These are phyloP conservation scores for Geotrichum reessii DNA, from an alignment of 1,139 yeast genomes.

Conservation along the genomic window DNA sequence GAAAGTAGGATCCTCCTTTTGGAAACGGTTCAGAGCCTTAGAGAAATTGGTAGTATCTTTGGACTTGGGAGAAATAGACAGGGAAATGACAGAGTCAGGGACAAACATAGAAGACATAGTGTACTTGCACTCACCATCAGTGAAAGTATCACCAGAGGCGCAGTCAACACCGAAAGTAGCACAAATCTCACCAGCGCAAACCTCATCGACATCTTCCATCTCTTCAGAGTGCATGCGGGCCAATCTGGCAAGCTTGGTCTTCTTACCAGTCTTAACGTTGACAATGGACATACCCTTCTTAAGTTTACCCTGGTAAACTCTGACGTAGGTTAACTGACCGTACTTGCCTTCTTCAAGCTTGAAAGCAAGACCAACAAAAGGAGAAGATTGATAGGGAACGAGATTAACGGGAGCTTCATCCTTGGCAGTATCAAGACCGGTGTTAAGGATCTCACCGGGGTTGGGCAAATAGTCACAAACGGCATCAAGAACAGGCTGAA, in stretches of 20 bases:
- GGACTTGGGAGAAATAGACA: conserved; percentile 81
- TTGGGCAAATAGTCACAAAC: conserved; percentile 94
- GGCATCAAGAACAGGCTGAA: conserved; percentile 92
- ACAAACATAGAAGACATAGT: conserved; percentile 98
- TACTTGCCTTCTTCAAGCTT: conserved; percentile 96
- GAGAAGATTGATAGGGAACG: conserved; percentile 65
- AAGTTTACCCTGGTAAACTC: conserved; percentile 94
- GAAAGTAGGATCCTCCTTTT: conserved; percentile 97
- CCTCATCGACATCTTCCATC: conserved; percentile 95
- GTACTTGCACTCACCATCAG: conserved; percentile 61
- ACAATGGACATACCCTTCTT: conserved; percentile 85
- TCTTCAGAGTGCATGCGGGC: conserved; percentile 99
- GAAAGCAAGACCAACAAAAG: conserved; percentile 95
- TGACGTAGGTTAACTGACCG: conserved; percentile 93
- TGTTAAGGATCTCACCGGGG: conserved; percentile 87
- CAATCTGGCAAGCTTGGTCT: conserved; percentile 87
- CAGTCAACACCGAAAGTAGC: conserved; percentile 99
- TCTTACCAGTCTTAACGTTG: conserved; percentile 88
- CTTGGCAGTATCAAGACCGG: conserved; percentile 71
- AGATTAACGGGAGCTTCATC: conserved; percentile 70
- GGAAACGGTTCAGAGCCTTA: conserved; percentile 94
- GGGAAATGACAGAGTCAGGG: conserved; percentile 95
- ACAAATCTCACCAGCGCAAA: conserved; percentile 97
- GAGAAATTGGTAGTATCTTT: conserved; percentile 88
- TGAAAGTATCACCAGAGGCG: conserved; percentile 98